These are phyloP conservation scores for Rhododendron henanense DNA, from an alignment of 148 eudicot species.

Conservation along the genomic window DNA sequence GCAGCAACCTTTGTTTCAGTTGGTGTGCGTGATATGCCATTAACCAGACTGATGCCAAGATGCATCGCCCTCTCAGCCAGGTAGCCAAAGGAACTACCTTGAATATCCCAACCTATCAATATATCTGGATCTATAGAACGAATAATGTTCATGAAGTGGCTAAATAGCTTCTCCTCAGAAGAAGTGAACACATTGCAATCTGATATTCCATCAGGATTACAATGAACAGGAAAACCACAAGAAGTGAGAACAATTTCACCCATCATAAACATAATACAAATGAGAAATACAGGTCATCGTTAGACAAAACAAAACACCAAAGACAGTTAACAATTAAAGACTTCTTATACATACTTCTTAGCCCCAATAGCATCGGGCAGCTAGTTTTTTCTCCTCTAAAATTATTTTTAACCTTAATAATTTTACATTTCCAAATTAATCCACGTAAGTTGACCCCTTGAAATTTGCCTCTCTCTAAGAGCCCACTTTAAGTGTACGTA, in stretches of 20 bases:
- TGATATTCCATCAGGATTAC: slow-evolving; percentile 60
- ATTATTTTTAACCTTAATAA: not conserved
- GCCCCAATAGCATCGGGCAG: not conserved
- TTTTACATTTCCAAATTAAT: not conserved
- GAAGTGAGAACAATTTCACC: not conserved
- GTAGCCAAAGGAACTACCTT: slow-evolving; percentile 83
- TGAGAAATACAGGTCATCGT: not conserved
- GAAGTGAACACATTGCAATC: slow-evolving; percentile 44
- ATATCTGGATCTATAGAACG: slow-evolving; percentile 68
- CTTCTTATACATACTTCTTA: not conserved
- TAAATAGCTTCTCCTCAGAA: slow-evolving; percentile 57
- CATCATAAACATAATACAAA: not conserved
- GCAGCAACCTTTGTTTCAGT: slow-evolving; percentile 38
- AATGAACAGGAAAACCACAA: slow-evolving; percentile 16
- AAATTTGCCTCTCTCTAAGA: not conserved
- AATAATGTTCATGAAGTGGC: slow-evolving; percentile 48
- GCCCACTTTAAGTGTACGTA: not conserved
- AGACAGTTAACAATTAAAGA: not conserved
- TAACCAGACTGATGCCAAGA: slow-evolving; percentile 68
- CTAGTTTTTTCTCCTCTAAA: not conserved
- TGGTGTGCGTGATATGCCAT: slow-evolving; percentile 74
- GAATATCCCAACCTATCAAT: slow-evolving; percentile 94
- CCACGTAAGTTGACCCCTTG: not conserved
- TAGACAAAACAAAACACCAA: not conserved
- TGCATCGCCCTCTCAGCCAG: slow-evolving; percentile 86